These are phyloP conservation scores for Amborella trichopoda DNA, from an alignment of 164 flowering plant genomes.

Conservation along the genomic window DNA sequence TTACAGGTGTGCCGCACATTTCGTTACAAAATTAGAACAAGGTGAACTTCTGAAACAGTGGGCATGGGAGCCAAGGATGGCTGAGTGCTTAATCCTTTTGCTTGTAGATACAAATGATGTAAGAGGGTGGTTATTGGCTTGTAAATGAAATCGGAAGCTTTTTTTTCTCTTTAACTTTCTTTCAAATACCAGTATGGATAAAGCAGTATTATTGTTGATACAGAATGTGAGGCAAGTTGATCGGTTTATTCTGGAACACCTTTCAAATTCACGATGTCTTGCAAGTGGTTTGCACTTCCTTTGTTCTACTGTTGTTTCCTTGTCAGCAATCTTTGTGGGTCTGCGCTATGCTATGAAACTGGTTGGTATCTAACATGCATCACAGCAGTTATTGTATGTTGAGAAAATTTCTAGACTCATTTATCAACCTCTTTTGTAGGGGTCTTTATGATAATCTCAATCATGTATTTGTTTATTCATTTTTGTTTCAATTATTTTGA, in stretches of 20 bases:
- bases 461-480: too few relatives aligned
- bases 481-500: too few relatives aligned
- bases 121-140: constrained; percentile 8
- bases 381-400: too few relatives aligned
- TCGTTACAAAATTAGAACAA: constrained; percentile 41
- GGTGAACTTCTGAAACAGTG: constrained; percentile 66
- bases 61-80: constrained; percentile 91
- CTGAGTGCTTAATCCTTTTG: constrained; percentile 71
- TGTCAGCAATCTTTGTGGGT: constrained; percentile 47
- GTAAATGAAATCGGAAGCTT: not conserved
- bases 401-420: too few relatives aligned
- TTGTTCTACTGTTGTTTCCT: constrained; percentile 44
- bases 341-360: constrained; percentile 56
- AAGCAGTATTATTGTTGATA: constrained; percentile 15
- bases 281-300: constrained; percentile 71
- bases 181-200: not conserved
- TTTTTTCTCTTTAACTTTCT: not conserved
- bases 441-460: too few relatives aligned
- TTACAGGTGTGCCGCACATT: constrained; percentile 68
- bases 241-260: constrained; percentile 65
- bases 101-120: constrained; percentile 92
- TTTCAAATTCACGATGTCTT: constrained; percentile 65
- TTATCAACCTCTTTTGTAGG: too few relatives aligned
- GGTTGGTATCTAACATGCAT: constrained; percentile 38
- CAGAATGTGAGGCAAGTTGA: constrained; percentile 74